Base-by-base conservation (phyloP, 164 flowering plant genomes). In the Aristolochia fimbriata region DNA sequence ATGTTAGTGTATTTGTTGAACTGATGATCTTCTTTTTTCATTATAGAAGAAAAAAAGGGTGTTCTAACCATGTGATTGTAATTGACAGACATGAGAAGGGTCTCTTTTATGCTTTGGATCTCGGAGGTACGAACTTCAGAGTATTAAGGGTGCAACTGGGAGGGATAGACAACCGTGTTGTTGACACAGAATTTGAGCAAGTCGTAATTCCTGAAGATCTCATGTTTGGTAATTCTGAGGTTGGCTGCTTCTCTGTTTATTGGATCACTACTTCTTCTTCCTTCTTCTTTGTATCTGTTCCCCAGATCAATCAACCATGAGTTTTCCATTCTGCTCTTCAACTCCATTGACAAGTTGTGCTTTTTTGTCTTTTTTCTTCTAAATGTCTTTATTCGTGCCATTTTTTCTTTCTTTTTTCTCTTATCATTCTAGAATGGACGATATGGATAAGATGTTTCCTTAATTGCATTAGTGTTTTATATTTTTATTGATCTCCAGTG, bases 121-220 rank as follows among this genome's bases (percentile, higher is more conserved):
- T 92, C 59, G 96, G 96, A 4, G 98, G 98, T 20, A 92, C 96
- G 2, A 92, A 92, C 60, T 92, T 92, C 62, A 78, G 96, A 56
- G 96, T 86, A 57, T 58, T 92, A 64, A 75, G 96, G 52, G 94
- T 89, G 56, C 91, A 87, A 64, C 63, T 89, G 66, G 96, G 91
- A 43, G 98, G 97, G 43, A 80, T 79, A 61, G 78, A 76, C 33
- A 76, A 76, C 23, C 82, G 83, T 8, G 86, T 88, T 15, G 49
- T 81, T 7, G 83, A 70, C 46, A 77, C 85, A 1, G 97, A 92
- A 67, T 84, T 79, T 41, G 91, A 87, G 57, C 89, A 85, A 78
- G 85, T 85, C 0, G 66, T 91, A 12, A 86, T 92, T 55, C 98
- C 98, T 55, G 78, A 79, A 56, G 78, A 84, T 31, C 72, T 92